A percentile compares a stretch with the other conserved stretches of the same genome.
Evolutionary conservation across 345 rosid genomes (phyloP).

Genomic region (Leavenworthia alabamica): DNA sequence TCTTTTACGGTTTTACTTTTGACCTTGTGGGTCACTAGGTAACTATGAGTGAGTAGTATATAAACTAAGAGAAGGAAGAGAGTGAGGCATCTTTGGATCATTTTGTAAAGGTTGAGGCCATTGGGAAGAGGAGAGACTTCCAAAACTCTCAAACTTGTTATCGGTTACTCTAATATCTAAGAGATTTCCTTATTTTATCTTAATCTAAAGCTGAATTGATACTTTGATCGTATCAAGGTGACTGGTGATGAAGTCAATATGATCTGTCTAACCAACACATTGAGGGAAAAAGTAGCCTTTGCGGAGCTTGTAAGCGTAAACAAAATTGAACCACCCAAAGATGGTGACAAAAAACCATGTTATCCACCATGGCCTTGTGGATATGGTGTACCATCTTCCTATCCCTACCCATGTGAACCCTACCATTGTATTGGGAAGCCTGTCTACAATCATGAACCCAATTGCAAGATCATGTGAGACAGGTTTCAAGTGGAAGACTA

Average conservation of each 20-base stretch:
- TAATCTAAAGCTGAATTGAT: too few species aligned
- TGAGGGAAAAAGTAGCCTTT: slow-evolving; percentile 25
- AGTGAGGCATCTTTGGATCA: too few species aligned
- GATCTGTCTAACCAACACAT: slow-evolving; percentile 20
- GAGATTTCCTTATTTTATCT: too few species aligned
- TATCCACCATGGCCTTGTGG: slow-evolving; percentile 20
- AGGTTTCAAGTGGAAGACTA: slow-evolving; percentile 6
- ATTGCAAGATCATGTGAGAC: slow-evolving; percentile 22
- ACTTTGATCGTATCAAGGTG: too few species aligned
- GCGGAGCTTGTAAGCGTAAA: slow-evolving; percentile 30
- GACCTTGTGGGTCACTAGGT: too few species aligned
- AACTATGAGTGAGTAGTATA: too few species aligned
- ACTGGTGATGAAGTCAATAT: slow-evolving; percentile 29
- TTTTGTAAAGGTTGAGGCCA: too few species aligned
- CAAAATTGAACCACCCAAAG: slow-evolving; percentile 35
- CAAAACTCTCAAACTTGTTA: too few species aligned
- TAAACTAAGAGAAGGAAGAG: too few species aligned
- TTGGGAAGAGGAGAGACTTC: too few species aligned
- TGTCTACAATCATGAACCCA: slow-evolving; percentile 25
- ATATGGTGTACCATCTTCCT: slow-evolving; percentile 26
- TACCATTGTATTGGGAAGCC: slow-evolving; percentile 20
- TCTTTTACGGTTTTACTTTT: too few species aligned
- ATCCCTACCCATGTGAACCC: slow-evolving; percentile 26
- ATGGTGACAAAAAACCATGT: slow-evolving; percentile 7
- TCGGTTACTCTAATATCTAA: too few species aligned